phyloP scores from a whole-genome alignment of 352 stramenopile species.

The Globisporangium yorkense region DNA sequence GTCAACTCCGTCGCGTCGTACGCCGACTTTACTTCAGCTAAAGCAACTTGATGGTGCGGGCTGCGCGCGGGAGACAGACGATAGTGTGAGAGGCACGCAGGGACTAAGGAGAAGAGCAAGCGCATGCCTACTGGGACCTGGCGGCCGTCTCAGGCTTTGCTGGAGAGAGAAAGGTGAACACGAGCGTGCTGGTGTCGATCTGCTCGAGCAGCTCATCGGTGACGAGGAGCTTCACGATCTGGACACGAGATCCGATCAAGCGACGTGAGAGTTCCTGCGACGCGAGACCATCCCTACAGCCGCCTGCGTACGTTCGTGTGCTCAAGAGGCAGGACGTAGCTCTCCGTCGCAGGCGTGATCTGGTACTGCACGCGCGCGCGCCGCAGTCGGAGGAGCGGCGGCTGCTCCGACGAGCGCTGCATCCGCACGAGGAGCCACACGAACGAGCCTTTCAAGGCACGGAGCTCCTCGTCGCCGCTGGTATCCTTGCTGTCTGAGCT shows the following conservation, averaged over 20 bases:
- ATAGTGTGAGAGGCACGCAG: background rate
- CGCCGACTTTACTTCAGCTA: background rate
- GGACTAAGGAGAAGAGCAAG: background rate
- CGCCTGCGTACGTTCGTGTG: constrained; percentile 42
- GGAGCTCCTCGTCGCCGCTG: constrained; percentile 12
- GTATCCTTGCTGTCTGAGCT: background rate
- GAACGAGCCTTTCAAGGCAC: constrained; percentile 25
- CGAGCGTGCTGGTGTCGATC: constrained; percentile 28
- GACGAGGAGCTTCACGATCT: constrained; percentile 49
- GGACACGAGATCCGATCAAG: background rate
- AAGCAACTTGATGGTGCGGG: background rate
- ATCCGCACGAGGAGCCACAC: constrained; percentile 45
- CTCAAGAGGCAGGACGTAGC: constrained; percentile 39
- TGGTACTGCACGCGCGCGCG: constrained; percentile 45
- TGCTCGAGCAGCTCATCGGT: constrained; percentile 44
- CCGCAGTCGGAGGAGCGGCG: constrained; percentile 1
- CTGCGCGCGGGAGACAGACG: background rate
- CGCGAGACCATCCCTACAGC: background rate
- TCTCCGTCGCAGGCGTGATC: constrained; percentile 40
- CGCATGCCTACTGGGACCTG: background rate
- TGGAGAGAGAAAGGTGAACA: constrained; percentile 38
- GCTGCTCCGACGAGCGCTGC: constrained; percentile 12
- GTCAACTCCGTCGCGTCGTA: constrained; percentile 2
- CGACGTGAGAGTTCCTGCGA: background rate
- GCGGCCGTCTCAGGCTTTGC: background rate